Evolutionary conservation across 83 land plant species (phyloP), one percentile per base, ranked within the genome.

Genomic region (Isoetes engelmannii): DNA sequence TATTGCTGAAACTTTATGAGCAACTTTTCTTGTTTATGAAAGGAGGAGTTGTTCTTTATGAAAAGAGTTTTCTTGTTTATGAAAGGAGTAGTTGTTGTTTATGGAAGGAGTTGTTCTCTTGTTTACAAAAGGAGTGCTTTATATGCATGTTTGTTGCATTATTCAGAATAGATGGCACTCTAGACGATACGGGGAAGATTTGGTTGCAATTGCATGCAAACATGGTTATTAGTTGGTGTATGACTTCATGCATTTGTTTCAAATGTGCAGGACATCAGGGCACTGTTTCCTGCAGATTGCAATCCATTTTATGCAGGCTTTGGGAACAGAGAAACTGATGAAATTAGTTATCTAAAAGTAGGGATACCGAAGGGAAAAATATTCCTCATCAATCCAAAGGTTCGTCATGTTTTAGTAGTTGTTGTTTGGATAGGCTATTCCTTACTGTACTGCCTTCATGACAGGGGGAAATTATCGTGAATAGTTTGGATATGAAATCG

Each of bases 301-400:
- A 88, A 90, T 66, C 98, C 98, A 56, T 94, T 94, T 53, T 94
- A 94, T 75, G 98, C 98, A 7, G 98, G 98, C 7, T 94, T 94
- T 83, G 98, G 98, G n/a, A 94, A 94, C 65, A 77, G 98, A 79
- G 96, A 90, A 63, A 94, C 96, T 28, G 98, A 94, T 74, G 98
- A 94, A 66, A 81, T 94, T 54, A 94, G 98, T 64, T 94, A 94
- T 75, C 66, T 80, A 4, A 94, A 88, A 75, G 85, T 94, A 60
- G 98, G 98, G 58, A 94, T 94, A 57, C 92, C 96, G 28, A 94
- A 88, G 63, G 98, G 98, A 19, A 94, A 94, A 63, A 94, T 94
- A 21, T 94, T 94, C 59, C 90, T 94, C 28, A 94, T 94, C 62
- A 94, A 94, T 70, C 96, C 98, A 6, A 94, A 88, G 98, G 98